A percentile compares a stretch with the other conserved stretches of the same genome.
phyloP scores from a whole-genome alignment of 768 basidiomycete species.

The Mrakia hoshinonis region DNA sequence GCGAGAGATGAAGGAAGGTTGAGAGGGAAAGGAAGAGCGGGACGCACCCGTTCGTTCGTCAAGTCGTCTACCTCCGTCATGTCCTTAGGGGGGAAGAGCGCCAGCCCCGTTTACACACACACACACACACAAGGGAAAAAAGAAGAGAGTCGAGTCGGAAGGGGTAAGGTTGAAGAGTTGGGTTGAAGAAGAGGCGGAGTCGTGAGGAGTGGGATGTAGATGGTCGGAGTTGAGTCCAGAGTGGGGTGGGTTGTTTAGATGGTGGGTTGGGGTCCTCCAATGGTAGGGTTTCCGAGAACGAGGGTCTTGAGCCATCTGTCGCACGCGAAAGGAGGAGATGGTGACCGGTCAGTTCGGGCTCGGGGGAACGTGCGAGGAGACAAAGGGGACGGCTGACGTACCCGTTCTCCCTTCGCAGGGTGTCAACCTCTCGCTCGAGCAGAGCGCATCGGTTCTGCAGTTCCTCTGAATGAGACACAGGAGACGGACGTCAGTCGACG shows the following conservation, averaged over 20 bases:
- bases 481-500: neutral
- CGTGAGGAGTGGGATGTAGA: neutral
- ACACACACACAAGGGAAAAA: neutral
- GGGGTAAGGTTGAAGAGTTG: neutral
- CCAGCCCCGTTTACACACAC: neutral
- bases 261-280: neutral
- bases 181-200: neutral
- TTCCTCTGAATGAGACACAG: conserved; percentile 47
- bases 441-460: conserved; percentile 67
- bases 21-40: neutral
- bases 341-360: neutral
- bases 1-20: no score
- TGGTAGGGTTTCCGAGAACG: conserved; percentile 8
- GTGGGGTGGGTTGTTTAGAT: neutral
- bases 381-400: neutral
- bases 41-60: neutral
- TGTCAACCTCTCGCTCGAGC: conserved; percentile 85
- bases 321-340: neutral
- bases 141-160: neutral
- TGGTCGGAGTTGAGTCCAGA: neutral
- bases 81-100: neutral
- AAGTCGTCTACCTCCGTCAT: no score
- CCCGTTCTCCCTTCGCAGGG: conserved; percentile 67
- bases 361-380: neutral
- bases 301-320: conserved; percentile 13